Conservation (phyloP, 1,284 basidiomycete genomes). For the Irpex sp. region DNA sequence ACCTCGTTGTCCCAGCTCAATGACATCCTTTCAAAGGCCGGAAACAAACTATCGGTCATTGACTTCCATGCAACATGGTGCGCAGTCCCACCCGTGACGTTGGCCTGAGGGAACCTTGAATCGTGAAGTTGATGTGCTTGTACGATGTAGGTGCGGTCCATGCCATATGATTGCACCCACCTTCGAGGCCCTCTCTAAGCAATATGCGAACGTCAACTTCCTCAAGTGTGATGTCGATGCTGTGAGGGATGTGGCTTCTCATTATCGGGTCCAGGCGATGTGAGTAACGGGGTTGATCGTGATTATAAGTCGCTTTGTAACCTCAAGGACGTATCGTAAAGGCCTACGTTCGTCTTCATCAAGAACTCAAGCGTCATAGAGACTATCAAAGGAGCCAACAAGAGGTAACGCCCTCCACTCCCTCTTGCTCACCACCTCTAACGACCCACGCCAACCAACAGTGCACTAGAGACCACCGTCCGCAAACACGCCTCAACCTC, state of each 20-base stretch:
- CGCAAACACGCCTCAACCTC: conserved; percentile 39
- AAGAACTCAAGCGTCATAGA: conserved; percentile 64
- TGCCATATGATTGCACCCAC: conserved; percentile 74
- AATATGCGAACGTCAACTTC: conserved; percentile 67
- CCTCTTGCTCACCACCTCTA: neutral
- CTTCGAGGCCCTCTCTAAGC: conserved; percentile 61
- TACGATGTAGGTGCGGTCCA: conserved; percentile 62
- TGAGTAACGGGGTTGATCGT: conserved; percentile 25
- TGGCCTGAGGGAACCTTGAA: too few relatives aligned
- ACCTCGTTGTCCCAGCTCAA: conserved; percentile 58
- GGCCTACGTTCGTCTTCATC: conserved; percentile 78
- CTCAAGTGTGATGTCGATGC: conserved; percentile 77
- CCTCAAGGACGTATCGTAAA: conserved; percentile 21
- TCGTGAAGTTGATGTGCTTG: conserved; percentile 1
- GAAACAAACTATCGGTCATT: conserved; percentile 68
- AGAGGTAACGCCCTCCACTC: conserved; percentile 36
- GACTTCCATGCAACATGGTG: conserved; percentile 80
- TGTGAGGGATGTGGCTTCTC: conserved; percentile 54
- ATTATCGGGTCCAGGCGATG: conserved; percentile 65
- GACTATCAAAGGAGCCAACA: conserved; percentile 63
- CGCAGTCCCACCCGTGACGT: conserved; percentile 11
- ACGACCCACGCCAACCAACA: conserved; percentile 19
- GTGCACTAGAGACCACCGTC: conserved; percentile 53
- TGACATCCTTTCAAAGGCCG: conserved; percentile 50
- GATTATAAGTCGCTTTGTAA: neutral